Base-by-base conservation (phyloP, 2,329 filamentous ascomycete genomes). In the Monilinia laxa region DNA sequence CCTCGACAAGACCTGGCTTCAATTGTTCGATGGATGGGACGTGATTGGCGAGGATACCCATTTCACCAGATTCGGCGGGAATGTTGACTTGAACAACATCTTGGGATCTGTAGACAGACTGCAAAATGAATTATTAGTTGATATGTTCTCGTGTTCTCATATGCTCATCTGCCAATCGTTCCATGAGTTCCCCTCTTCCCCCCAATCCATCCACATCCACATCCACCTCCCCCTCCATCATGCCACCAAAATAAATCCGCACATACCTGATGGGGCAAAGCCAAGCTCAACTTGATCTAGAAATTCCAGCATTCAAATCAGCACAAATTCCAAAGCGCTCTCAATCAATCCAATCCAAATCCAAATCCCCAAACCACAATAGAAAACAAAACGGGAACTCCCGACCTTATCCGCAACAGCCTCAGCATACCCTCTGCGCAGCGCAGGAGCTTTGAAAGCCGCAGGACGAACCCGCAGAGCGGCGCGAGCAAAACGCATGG, bases 31-130 rank as follows among this genome's bases (percentile, higher is more conserved):
- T 98, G 70, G 93, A 93, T 72, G 95, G 93, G 77, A 99, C 95
- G 87, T 99, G 95, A 86, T 95, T 96, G 80, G 95, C 95, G 79
- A 99, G 90, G 76, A 99, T 90, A 90, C 95, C 95, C 95, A 99
- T 99, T 77, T 98, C 95, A 80, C 95, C 95, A 71, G 93, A 96
- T 81, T 97, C 95, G 78, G 95, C 95, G 80, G 95, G 90, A 78
- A 99, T 90, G 87, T 99, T 99, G 85, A 99, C 95, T 85, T 99
- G 95, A 78, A 98, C 89, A 78, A 88, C 85, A 78, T 86, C 85
- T 76, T 87, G 82, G 74, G 82, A 88, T 80, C 85, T 86, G 84
- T 86, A 89, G 82, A 89, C 82, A 76, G 89, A 82, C 90, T 93
- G 78, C 77, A 82, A 65, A 68, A 68, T 64, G 84, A 74, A 72